Base-by-base conservation (phyloP, 257 asterid species). In the Ilex aquifolium region DNA sequence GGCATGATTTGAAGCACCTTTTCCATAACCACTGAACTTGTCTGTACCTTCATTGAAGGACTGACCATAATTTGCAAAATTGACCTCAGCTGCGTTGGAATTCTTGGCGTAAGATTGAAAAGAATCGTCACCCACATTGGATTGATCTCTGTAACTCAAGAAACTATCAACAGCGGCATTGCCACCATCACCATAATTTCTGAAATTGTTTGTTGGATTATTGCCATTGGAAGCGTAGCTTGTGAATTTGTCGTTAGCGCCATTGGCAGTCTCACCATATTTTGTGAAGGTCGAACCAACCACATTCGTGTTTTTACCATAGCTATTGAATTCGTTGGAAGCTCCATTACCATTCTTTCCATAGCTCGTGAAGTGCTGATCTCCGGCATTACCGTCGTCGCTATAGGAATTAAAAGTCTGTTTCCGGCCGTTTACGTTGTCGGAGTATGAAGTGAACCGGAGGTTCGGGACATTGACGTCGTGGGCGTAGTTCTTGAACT, bases 1-100 rank as follows among this genome's bases (percentile, higher is more conserved):
- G 6, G 57, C 14, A 0, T 69, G 72, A 61, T 62, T 50, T 11
- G 52, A 61, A 6, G 87, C 72, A 10, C 60, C 80, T 14, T 77
- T 52, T 2, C 88, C 95, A 58, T 92, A 92, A 8, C 79, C 64
- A 40, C 67, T 72, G 83, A 92, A 89, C 67, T 74, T 81, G 65
- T 89, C 97, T 5, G 85, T 72, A 56, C 98, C 98, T 57, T 82
- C 90, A n/a, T 85, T 88, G 79, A 84, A 80, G 0, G 93, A 80
- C 13, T 87, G 32, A 3, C 96, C 97, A 64, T 92, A 92, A 51
- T 85, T 88, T 3, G 21, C 12, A 61, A 92, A 92, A 7, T 50
- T 56, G 2, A 79, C 60, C 12, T 64, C 57, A 12, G 81, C 88
- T 1, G 80, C 76, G 48, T 80, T 88, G 55, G 98, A 83, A 0